Percentiles rank a stretch among this genome's conserved stretches.
These are phyloP conservation scores for Euphorbia celastroides DNA, from an alignment of 441 rosid species.

Conservation along the genomic window DNA sequence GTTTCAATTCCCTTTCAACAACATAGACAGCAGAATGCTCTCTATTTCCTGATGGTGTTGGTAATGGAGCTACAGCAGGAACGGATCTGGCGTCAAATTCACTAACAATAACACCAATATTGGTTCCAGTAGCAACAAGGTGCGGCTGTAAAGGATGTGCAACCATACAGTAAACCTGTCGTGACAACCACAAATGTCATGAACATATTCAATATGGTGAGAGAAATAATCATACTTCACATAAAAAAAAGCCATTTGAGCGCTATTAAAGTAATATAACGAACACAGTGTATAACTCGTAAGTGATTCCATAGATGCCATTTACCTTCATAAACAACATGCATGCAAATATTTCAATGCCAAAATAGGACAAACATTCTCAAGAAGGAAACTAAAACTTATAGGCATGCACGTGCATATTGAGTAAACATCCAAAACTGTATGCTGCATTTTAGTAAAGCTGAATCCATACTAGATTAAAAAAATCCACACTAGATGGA, in stretches of 20 bases:
- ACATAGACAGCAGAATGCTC: conserved; percentile 92
- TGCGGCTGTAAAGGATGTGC: conserved; percentile 98
- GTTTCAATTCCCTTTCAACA: conserved; percentile 84
- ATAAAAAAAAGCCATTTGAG: not conserved
- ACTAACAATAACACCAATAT: conserved; percentile 84
- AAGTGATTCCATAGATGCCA: not conserved
- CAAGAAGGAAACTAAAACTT: not conserved
- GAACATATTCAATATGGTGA: not conserved
- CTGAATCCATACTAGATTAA: not conserved
- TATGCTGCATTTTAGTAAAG: not conserved
- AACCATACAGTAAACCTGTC: conserved; percentile 96
- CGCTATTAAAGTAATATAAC: not conserved
- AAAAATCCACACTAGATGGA: not conserved
- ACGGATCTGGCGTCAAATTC: conserved; percentile 94
- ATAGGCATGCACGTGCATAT: not conserved
- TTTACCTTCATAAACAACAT: not conserved
- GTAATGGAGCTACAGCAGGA: conserved; percentile 88
- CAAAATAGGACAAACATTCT: not conserved
- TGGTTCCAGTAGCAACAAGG: conserved; percentile 96
- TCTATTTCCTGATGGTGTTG: conserved; percentile 73
- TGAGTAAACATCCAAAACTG: not conserved
- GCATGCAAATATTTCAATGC: not conserved
- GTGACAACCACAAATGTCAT: conserved; percentile 22
- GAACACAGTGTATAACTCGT: not conserved
- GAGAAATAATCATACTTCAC: not conserved